Percentiles rank a stretch among this genome's conserved stretches.
Evolutionary conservation across 768 basidiomycete genomes (phyloP).

Genomic region (Mycena leptocephala): DNA sequence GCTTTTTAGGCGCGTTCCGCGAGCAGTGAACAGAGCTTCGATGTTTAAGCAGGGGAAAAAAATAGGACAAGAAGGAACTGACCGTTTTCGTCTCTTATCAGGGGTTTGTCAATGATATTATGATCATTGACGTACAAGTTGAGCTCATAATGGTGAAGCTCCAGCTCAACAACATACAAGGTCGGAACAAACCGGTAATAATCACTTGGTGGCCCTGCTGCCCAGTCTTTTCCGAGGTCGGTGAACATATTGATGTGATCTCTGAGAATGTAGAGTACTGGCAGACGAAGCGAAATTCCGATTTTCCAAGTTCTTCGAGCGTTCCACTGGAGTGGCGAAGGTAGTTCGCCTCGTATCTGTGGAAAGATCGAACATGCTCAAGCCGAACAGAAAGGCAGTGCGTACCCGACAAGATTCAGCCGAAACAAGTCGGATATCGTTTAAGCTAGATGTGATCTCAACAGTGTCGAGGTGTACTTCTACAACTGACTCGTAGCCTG

Average conservation of each 20-base stretch:
- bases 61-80: conserved; percentile 28
- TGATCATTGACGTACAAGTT: conserved; percentile 94
- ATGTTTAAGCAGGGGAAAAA: not conserved
- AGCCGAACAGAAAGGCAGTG: not conserved
- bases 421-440: conserved; percentile 84
- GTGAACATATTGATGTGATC: conserved; percentile 97
- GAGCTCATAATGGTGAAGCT: conserved; percentile 83
- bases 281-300: conserved; percentile 79
- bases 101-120: conserved; percentile 95
- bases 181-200: conserved; percentile 90
- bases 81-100: conserved; percentile 91
- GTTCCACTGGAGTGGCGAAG: conserved; percentile 89
- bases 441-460: conserved; percentile 87
- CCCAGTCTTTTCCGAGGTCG: conserved; percentile 96
- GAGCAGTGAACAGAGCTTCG: conserved; percentile 81
- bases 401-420: conserved; percentile 87
- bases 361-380: not conserved
- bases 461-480: conserved; percentile 89
- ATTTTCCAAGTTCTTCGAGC: conserved; percentile 85
- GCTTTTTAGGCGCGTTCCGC: conserved; percentile 70
- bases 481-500: conserved; percentile 86
- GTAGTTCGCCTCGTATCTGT: conserved; percentile 82
- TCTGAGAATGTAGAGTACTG: conserved; percentile 84
- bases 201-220: conserved; percentile 84
- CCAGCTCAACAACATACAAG: conserved; percentile 79